phyloP scores from a whole-genome alignment of 2,329 filamentous ascomycete species.

The Purpureocillium takamizusanense region DNA sequence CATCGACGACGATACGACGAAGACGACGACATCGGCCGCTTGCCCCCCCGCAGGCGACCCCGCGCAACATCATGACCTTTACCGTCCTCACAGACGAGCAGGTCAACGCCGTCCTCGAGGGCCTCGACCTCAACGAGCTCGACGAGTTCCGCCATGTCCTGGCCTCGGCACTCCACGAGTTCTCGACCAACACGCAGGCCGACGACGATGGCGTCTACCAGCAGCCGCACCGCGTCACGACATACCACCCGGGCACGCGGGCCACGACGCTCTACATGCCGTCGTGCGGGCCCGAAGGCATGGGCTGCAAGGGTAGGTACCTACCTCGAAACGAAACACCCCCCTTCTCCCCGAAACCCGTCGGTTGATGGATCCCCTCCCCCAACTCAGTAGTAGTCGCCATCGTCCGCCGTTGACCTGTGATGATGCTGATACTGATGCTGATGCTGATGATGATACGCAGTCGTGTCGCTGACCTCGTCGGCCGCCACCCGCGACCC shows the following conservation, averaged over 20 bases:
- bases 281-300: constrained; percentile 51
- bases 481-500: constrained; percentile 19
- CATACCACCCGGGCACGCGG: constrained; percentile 37
- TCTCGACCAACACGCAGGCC: constrained; percentile 45
- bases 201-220: constrained; percentile 36
- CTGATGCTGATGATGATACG: not conserved
- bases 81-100: constrained; percentile 50
- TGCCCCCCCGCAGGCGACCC: constrained; percentile 1
- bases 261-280: constrained; percentile 68
- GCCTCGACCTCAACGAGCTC: constrained; percentile 41
- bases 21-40: too few relatives aligned
- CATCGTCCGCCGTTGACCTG: not conserved
- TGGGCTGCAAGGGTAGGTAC: constrained; percentile 56
- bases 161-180: constrained; percentile 47
- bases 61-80: constrained; percentile 40
- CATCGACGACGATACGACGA: too few relatives aligned
- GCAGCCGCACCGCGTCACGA: constrained; percentile 44
- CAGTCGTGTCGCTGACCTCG: constrained; percentile 55
- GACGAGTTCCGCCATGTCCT: constrained; percentile 40
- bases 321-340: too few relatives aligned
- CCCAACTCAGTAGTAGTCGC: too few relatives aligned
- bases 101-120: constrained; percentile 44
- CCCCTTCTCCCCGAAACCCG: too few relatives aligned
- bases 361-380: too few relatives aligned
- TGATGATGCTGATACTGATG: too few relatives aligned